A percentile compares a stretch with the other conserved stretches of the same genome.
Evolutionary conservation across 2,329 filamentous ascomycete genomes (phyloP).

Genomic region (Trichoderma breve): DNA sequence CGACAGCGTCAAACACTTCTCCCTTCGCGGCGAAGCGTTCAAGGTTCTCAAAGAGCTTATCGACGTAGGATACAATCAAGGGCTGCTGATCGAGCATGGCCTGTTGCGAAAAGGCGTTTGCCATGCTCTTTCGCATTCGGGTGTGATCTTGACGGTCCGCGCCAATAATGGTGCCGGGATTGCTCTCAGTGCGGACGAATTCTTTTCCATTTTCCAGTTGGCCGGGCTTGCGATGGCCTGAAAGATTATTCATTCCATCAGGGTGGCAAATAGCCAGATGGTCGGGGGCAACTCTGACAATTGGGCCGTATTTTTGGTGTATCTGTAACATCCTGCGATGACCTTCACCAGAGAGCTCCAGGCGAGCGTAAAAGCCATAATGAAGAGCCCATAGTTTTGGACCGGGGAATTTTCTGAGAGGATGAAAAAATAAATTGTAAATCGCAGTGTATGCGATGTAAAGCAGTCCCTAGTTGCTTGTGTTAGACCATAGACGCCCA

Average conservation of each 20-base stretch:
- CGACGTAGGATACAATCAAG: constrained; percentile 29
- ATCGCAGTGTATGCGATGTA: neutral
- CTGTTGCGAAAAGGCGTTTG: constrained; percentile 31
- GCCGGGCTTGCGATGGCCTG: constrained; percentile 22
- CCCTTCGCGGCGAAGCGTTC: constrained; percentile 18
- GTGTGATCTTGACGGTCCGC: constrained; percentile 24
- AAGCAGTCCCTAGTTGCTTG: neutral
- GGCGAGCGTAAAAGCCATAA: neutral
- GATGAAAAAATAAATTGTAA: constrained; percentile 20
- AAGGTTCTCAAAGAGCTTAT: constrained; percentile 28
- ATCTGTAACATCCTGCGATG: neutral
- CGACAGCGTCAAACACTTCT: constrained; percentile 25
- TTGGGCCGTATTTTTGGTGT: constrained; percentile 17
- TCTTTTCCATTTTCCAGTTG: constrained; percentile 20
- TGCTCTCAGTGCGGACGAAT: neutral
- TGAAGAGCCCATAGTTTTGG: constrained; percentile 13
- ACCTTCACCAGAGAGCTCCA: neutral
- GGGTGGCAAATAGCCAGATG: constrained; percentile 2
- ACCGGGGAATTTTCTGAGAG: constrained; percentile 7
- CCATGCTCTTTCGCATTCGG: constrained; percentile 26
- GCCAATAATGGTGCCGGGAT: constrained; percentile 22
- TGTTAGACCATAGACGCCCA: neutral
- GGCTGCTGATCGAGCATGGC: constrained; percentile 33
- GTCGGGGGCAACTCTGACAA: constrained; percentile 6
- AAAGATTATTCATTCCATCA: constrained; percentile 22